Base-by-base conservation (phyloP, 768 basidiomycete species). In the Tricholoma terreum region DNA sequence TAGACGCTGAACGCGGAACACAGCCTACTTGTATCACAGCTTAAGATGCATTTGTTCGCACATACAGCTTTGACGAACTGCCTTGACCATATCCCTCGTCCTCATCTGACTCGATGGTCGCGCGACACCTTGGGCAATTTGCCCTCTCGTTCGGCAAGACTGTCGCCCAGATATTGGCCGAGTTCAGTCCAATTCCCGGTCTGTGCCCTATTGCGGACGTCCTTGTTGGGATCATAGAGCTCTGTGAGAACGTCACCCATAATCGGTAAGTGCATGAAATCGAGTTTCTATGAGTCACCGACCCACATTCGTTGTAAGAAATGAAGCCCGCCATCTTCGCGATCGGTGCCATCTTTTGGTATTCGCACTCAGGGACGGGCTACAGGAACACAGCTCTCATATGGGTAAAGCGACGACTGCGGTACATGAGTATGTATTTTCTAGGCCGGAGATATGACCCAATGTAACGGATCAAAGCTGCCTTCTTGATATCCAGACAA, bases 171-270 rank as follows among this genome's bases (percentile, higher is more conserved):
- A 69, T 79, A 2, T 69, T 80, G 15, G 79, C 82, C 19, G 67
- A 79, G 52, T 75, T 81, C 50, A 67, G 74, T 21, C 79, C 81
- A 9, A 68, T 84, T 6, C 83, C 83, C 30, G 81, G 74, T 50
- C 69, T 84, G 12, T 69, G 66, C 7, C 73, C 77, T 11, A 73
- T 75, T 11, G 71, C 79, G 24, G 78, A 76, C 15, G 55, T 76
- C 1, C 61, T 81, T 12, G 75, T 73, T 42, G 69, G 64, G 31
- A 79, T 85, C 40, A 67, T 84, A 19, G 55, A 75, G 50, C 69
- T 81, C 30, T 77, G 82, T 63, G 74, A 77, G 40, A 77, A 78
- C 60, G 79, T 83, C 9, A 59, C 70, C 2, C 69, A 72, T 2
- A 85, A 85, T 65, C 76, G 73, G 84, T 81, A 61, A 19, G 66